A percentile compares a stretch with the other conserved stretches of the same genome.
phyloP scores from a whole-genome alignment of 2,329 filamentous ascomycete genomes.

The Periconia digitata region DNA sequence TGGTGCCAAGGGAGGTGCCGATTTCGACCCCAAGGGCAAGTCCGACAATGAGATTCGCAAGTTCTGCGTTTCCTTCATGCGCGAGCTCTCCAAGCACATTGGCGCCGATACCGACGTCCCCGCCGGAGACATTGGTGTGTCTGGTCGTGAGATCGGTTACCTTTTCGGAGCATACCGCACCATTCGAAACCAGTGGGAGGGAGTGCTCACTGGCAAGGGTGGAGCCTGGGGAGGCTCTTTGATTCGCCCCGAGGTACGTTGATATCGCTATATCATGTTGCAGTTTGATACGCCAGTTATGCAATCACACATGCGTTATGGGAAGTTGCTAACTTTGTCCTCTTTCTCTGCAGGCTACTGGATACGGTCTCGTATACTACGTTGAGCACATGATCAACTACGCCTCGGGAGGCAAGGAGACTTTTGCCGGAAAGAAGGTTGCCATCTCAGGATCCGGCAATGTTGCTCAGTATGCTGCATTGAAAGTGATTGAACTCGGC shows the following conservation, averaged over 20 bases:
- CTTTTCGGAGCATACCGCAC: slow-evolving; percentile 93
- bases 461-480: slow-evolving; percentile 94
- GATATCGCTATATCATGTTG: too few relatives aligned
- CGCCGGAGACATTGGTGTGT: slow-evolving; percentile 94
- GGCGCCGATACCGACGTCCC: slow-evolving; percentile 92
- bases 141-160: slow-evolving; percentile 88
- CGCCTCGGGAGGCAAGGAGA: slow-evolving; percentile 74
- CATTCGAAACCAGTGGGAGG: slow-evolving; percentile 88
- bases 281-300: too few relatives aligned
- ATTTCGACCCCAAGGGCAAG: slow-evolving; percentile 99
- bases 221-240: slow-evolving; percentile 87
- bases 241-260: slow-evolving; percentile 94
- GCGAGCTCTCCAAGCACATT: slow-evolving; percentile 92
- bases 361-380: slow-evolving; percentile 88
- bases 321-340: too few relatives aligned
- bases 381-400: slow-evolving; percentile 65
- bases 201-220: slow-evolving; percentile 95
- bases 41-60: slow-evolving; percentile 94
- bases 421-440: slow-evolving; percentile 87
- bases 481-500: slow-evolving; percentile 95
- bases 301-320: too few relatives aligned
- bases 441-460: slow-evolving; percentile 97
- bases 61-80: slow-evolving; percentile 97
- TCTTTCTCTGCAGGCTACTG: too few relatives aligned
- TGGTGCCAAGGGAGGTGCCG: slow-evolving; percentile 94